phyloP scores from a whole-genome alignment of 73 alveolate species.

The Paramecium tetraurelia region DNA sequence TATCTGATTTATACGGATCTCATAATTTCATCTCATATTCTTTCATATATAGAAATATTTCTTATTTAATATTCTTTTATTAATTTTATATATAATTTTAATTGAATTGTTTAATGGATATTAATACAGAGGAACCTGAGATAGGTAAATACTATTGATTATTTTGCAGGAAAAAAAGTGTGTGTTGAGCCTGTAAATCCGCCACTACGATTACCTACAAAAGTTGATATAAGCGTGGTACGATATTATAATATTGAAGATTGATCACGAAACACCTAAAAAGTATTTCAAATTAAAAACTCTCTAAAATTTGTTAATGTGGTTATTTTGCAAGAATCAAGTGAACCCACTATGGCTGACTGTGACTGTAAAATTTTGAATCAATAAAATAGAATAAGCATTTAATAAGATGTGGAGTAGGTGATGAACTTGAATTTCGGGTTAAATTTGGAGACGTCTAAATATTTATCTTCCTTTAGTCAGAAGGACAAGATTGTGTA shows the following conservation, averaged over 20 bases:
- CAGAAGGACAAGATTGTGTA: slow-evolving; percentile 37
- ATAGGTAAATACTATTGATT: not conserved
- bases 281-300: slow-evolving; percentile 22
- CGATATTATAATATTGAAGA: not conserved
- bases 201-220: not conserved
- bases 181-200: not conserved
- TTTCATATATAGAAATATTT: no score
- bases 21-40: no score
- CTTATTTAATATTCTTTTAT: not conserved
- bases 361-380: not conserved
- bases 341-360: slow-evolving; percentile 56
- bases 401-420: slow-evolving; percentile 6
- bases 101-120: not conserved
- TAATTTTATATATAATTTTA: not conserved
- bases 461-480: not conserved
- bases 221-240: slow-evolving; percentile 1
- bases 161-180: not conserved
- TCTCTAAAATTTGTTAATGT: slow-evolving; percentile 6
- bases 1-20: no score
- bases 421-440: slow-evolving; percentile 5
- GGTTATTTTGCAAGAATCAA: slow-evolving; percentile 49
- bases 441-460: not conserved
- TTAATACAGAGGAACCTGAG: not conserved
- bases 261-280: slow-evolving; percentile 55
- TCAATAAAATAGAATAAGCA: slow-evolving; percentile 34